Base-by-base conservation (phyloP, 345 rosid species). In the Diplotaxis tenuifolia region DNA sequence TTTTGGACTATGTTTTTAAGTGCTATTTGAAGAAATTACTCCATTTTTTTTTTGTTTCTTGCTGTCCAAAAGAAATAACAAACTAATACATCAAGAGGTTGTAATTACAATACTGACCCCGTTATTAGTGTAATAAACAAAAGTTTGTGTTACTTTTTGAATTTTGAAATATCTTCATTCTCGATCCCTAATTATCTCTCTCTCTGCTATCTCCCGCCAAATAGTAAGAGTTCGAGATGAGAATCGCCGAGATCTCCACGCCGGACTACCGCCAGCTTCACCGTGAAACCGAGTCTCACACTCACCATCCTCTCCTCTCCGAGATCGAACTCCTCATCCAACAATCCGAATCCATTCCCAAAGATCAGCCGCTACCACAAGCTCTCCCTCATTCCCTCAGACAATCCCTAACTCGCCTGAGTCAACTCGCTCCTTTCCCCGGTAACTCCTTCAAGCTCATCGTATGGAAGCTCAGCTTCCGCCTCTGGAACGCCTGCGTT, bases 401-500 rank as follows among this genome's bases (percentile, higher is more conserved):
- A 52, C 85, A 82, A 55, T 28, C 82, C 83, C 80, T 89, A 16
- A 57, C 82, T 75, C 91, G 72, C 49, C 82, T 91, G 61, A 67
- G 77, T 58, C 90, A 86, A 69, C 84, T 85, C 70, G 78, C 79
- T 42, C 93, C 92, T 5, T 83, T 89, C 67, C 81, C 88, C 6
- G 2, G 65, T 54, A 88, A 85, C 71, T 86, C 91, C 18, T 61
- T 85, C 76, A 90, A 86, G 67, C 97, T 92, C 70, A 75, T 82
- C 28, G 25, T 89, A 49, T 92, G 99, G 97, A 95, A 94, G 78
- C 92, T 89, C 75, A 85, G 96, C 72, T 92, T 87, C 75, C 91
- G 96, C 64, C 92, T 95, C 65, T 95, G 99, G 97, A 95, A 92
- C 77, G 83, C 99, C 64, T 95, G 96, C 65, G 97, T 95, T 59